Evolutionary conservation across 2,329 filamentous ascomycete genomes (phyloP).

Genomic region (Albifimbria verrucaria): DNA sequence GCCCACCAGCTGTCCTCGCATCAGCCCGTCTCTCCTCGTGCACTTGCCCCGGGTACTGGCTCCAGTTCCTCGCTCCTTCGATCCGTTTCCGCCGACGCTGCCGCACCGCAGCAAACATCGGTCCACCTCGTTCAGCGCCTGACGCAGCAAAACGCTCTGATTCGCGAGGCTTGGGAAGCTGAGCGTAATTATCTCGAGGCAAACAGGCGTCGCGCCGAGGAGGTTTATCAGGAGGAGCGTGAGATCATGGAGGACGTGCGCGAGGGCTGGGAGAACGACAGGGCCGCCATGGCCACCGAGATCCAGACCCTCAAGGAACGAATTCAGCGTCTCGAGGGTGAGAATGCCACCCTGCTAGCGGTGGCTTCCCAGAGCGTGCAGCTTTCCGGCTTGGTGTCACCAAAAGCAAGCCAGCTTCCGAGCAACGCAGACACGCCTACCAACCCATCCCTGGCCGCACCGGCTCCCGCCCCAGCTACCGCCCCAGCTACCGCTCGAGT

Average conservation of each 20-base stretch:
- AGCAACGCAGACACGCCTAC: slow-evolving; percentile 20
- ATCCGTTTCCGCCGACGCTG: slow-evolving; percentile 26
- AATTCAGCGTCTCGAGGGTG: slow-evolving; percentile 30
- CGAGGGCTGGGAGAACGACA: slow-evolving; percentile 44
- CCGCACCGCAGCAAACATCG: slow-evolving; percentile 26
- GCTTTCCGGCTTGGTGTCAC: slow-evolving; percentile 25
- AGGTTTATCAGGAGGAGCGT: slow-evolving; percentile 54
- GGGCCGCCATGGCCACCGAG: slow-evolving; percentile 35
- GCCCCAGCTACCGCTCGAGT: background rate
- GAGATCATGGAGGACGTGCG: slow-evolving; percentile 51
- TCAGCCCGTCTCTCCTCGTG: slow-evolving; percentile 8
- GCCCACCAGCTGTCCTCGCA: background rate
- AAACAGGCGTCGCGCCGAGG: slow-evolving; percentile 49
- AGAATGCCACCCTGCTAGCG: slow-evolving; percentile 31
- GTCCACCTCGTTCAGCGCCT: slow-evolving; percentile 36
- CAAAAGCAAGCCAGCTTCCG: slow-evolving; percentile 22
- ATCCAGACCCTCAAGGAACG: slow-evolving; percentile 39
- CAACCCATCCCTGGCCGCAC: slow-evolving; percentile 17
- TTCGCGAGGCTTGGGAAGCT: slow-evolving; percentile 49
- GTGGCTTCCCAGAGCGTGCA: slow-evolving; percentile 25
- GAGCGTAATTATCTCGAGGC: slow-evolving; percentile 53
- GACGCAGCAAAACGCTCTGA: slow-evolving; percentile 38
- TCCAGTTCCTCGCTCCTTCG: slow-evolving; percentile 21
- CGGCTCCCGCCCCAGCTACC: slow-evolving; percentile 7
- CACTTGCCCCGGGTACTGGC: slow-evolving; percentile 9